These are phyloP conservation scores for Cladosporium colombiae DNA, from an alignment of 2,329 filamentous ascomycete genomes.

Conservation along the genomic window DNA sequence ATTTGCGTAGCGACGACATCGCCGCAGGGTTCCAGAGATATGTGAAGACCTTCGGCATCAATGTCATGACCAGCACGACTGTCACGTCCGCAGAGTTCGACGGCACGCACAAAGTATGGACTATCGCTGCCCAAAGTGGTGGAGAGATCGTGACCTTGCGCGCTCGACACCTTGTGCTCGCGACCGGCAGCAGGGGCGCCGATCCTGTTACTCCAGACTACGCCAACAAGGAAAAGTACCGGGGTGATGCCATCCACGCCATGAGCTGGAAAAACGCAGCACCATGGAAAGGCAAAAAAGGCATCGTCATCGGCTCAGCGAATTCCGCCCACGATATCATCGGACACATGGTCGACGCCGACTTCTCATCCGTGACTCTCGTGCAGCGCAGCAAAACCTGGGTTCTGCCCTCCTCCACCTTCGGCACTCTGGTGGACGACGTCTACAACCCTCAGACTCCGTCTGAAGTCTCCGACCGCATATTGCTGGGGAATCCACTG, in stretches of 20 bases:
- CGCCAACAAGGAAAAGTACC: slow-evolving; percentile 31
- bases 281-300: slow-evolving; percentile 43
- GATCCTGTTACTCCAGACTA: slow-evolving; percentile 25
- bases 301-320: slow-evolving; percentile 48
- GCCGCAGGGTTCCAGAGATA: slow-evolving; percentile 38
- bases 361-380: slow-evolving; percentile 43
- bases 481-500: slow-evolving; percentile 28
- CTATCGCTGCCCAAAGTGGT: slow-evolving; percentile 18
- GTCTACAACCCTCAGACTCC: slow-evolving; percentile 25
- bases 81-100: slow-evolving; percentile 42
- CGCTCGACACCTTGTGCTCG: slow-evolving; percentile 36
- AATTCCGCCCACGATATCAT: slow-evolving; percentile 52
- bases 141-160: slow-evolving; percentile 14
- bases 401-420: slow-evolving; percentile 32
- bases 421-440: slow-evolving; percentile 21
- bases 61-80: slow-evolving; percentile 42
- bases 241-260: slow-evolving; percentile 40
- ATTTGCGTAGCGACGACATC: slow-evolving; percentile 12
- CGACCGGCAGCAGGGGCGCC: slow-evolving; percentile 34
- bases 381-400: slow-evolving; percentile 42
- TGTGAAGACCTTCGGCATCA: slow-evolving; percentile 40
- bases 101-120: slow-evolving; percentile 40
- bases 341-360: slow-evolving; percentile 47
- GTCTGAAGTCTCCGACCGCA: slow-evolving; percentile 24
- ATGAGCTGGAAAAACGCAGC: slow-evolving; percentile 35